Evolutionary conservation across 495 filamentous ascomycete species (phyloP), one percentile per base, ranked within the genome.

Genomic region (Neurospora tetrasperma): DNA sequence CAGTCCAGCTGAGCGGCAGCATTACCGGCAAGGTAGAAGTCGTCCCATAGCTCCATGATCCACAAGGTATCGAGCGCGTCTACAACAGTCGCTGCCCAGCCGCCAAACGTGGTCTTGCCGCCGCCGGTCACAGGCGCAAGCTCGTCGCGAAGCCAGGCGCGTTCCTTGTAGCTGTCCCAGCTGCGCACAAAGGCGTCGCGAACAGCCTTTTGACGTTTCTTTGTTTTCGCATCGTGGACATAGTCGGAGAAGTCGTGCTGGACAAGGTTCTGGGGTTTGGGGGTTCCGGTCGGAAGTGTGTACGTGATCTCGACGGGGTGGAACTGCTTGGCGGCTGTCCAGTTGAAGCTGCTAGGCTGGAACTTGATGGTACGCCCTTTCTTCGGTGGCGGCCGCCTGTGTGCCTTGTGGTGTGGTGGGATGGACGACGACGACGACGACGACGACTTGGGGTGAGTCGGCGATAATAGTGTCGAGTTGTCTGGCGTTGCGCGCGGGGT

Each of bases 71-170:
- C 93, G 69, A 96, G 83, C 7, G 88, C 79, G 80, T 96, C 93
- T 5, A 96, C 90, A 73, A 96, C 78, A 0, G 93, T 95, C 8
- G 92, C 93, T 14, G 88, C 92, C 93, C 92, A 96, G 20, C 90
- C 90, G 75, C 88, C 91, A 78, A 95, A 96, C 0, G 91, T 88
- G 77, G 93, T 81, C 2, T 83, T 83, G 38, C 80, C 85, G 20
- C 78, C 77, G 9, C 87, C 89, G 39, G 83, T 86, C 9, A 91
- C 76, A 6, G 93, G 93, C 31, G 84, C 83, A 12, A 96, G 82
- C 80, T 97, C 93, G 77, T 97, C 93, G 70, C 88, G 84, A 70
- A 89, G 80, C 92, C 93, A 96, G 2, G 93, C 93, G 78, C 89
- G 82, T 23, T 86, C 79, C 79, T 89, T 92, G 78, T 97, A 96